Percentiles rank a stretch among this genome's conserved stretches.
Evolutionary conservation across 208 protist species (phyloP).

Genomic region (Trypanosoma theileri): DNA sequence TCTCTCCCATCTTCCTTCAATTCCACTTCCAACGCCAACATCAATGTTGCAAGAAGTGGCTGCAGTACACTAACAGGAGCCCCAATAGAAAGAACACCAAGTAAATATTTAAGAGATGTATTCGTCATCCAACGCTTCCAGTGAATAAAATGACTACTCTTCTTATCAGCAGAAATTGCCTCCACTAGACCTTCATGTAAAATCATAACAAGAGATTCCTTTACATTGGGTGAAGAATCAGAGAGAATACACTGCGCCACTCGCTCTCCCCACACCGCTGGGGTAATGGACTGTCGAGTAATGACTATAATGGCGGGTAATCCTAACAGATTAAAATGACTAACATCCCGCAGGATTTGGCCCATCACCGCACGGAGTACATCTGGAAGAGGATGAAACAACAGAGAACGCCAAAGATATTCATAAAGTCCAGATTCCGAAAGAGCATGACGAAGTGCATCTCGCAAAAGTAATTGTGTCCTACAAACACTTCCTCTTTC

Average conservation of each 20-base stretch:
- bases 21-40: constrained; percentile 4
- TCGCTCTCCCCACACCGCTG: constrained; percentile 13
- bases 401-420: constrained; percentile 22
- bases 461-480: neutral
- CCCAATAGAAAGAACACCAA: constrained; percentile 17
- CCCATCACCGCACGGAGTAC: constrained; percentile 8
- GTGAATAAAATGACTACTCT: neutral
- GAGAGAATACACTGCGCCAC: constrained; percentile 20
- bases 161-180: neutral
- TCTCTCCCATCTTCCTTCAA: neutral
- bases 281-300: neutral
- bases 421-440: constrained; percentile 12
- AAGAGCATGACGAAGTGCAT: neutral
- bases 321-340: neutral
- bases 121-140: constrained; percentile 17
- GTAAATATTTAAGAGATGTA: neutral
- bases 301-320: neutral
- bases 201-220: neutral
- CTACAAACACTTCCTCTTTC: neutral
- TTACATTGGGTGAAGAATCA: constrained; percentile 1
- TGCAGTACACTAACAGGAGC: constrained; percentile 9
- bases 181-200: neutral
- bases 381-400: constrained; percentile 8
- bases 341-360: constrained; percentile 7
- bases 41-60: constrained; percentile 8